Base-by-base conservation (phyloP, 371 early-diverging fungal genomes). In the Mortierella sp. region DNA sequence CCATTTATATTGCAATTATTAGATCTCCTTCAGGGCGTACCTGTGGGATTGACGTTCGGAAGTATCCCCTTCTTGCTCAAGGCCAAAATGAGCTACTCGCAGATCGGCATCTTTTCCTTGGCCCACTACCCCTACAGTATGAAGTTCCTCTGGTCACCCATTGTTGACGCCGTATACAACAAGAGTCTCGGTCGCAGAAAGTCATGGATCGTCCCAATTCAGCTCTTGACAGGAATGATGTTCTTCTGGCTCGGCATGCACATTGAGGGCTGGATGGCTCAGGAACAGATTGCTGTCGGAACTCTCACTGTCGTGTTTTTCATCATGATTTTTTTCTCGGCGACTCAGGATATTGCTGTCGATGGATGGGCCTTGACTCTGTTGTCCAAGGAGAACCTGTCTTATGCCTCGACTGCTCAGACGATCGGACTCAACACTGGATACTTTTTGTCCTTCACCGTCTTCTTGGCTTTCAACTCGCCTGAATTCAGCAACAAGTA, bases 121-220 rank as follows among this genome's bases (percentile, higher is more conserved):
- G 96, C 98, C 1, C 94, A 95, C 7, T 99, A 98, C 92, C 99
- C 99, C 4, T 99, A 99, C 80, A 94, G 94, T 38, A 91, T 96
- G 71, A 97, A 95, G 90, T 93, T 99, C 24, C 89, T 98, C 42
- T 99, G 99, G 98, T 98, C 98, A 10, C 99, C 99, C 11, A 95
- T 99, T 42, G 98, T 99, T 16, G 99, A 99, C 83, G 94, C 97
- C 2, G 83, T 95, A 45, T 99, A 95, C 77, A 92, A 92, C 71
- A 93, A 94, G 73, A 88, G 86, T 34, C 80, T 99, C 60, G 99
- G 99, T 9, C 91, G 99, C 16, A 89, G 99, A 74, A 99, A 99
- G 88, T 95, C 97, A 38, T 99, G 99, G 99, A 99, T 99, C 73
- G 93, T 98, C n/a, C 99, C 99, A 14, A 98, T 98, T 73, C 98